Percentiles rank a stretch among this genome's conserved stretches.
phyloP scores from a whole-genome alignment of 345 rosid genomes.

The Brassica nigra region DNA sequence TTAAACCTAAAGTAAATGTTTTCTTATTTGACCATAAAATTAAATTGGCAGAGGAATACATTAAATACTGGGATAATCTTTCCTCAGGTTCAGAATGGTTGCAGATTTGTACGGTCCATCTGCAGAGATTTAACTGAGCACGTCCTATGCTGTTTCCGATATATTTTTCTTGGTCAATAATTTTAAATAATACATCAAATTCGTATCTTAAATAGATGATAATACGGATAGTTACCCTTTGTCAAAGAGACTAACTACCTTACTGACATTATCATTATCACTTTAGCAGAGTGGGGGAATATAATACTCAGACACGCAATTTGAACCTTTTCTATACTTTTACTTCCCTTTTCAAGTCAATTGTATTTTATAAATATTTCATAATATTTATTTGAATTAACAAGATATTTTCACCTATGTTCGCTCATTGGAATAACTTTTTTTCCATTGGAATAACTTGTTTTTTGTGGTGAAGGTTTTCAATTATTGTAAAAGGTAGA shows the following conservation, averaged over 20 bases:
- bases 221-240: not conserved
- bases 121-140: slow-evolving; percentile 22
- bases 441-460: not conserved
- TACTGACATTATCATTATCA: slow-evolving; percentile 27
- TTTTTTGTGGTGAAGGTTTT: not conserved
- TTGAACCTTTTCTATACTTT: not conserved
- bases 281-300: slow-evolving; percentile 19
- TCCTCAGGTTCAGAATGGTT: slow-evolving; percentile 14
- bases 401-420: not conserved
- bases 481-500: not conserved
- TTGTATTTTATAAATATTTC: not conserved
- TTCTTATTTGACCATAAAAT: slow-evolving; percentile 25
- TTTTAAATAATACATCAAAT: not conserved
- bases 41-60: slow-evolving; percentile 33
- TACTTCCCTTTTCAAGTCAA: not conserved
- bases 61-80: slow-evolving; percentile 22
- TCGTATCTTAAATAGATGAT: not conserved
- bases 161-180: slow-evolving; percentile 21
- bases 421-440: not conserved
- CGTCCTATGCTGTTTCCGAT: not conserved
- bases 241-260: slow-evolving; percentile 13
- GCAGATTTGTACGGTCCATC: slow-evolving; percentile 32
- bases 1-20: slow-evolving; percentile 12
- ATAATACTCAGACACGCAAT: slow-evolving; percentile 13
- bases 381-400: not conserved